Conservation (phyloP, 805 yeast species). For the Saccharomycopsis fodiens region DNA sequence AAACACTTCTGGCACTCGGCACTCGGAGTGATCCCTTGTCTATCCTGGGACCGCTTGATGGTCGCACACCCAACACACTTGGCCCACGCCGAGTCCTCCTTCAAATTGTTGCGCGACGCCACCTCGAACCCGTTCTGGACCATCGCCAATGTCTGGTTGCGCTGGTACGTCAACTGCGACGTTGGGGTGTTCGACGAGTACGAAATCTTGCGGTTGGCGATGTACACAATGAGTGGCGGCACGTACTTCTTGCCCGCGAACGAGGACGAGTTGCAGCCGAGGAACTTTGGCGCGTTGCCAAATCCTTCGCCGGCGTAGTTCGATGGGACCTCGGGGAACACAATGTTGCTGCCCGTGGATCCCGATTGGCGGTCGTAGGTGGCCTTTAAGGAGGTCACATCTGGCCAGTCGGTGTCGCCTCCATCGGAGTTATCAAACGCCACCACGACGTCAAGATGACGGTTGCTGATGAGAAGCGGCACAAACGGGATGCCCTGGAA, state of each 20-base stretch:
- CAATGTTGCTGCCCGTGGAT: slow-evolving; percentile 40
- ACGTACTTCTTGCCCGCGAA: slow-evolving; percentile 22
- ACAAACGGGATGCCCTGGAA: slow-evolving; percentile 51
- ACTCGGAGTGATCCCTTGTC: slow-evolving; percentile 48
- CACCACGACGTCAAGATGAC: slow-evolving; percentile 55
- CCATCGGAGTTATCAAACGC: slow-evolving; percentile 63
- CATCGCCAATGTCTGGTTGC: slow-evolving; percentile 49
- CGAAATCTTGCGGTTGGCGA: slow-evolving; percentile 65
- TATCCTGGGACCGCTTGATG: slow-evolving; percentile 69
- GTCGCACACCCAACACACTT: slow-evolving; percentile 80
- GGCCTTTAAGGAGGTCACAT: slow-evolving; percentile 50
- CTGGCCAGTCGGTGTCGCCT: slow-evolving; percentile 69
- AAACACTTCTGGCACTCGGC: slow-evolving; percentile 71
- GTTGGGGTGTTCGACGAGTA: slow-evolving; percentile 69
- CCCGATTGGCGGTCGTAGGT: slow-evolving; percentile 55
- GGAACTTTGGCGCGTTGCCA: slow-evolving; percentile 66
- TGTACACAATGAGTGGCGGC: slow-evolving; percentile 74
- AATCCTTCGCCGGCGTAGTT: slow-evolving; percentile 45
- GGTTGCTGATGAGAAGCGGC: slow-evolving; percentile 52
- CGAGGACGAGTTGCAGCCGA: slow-evolving; percentile 61
- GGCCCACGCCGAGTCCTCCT: slow-evolving; percentile 61
- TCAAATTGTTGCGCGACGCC: slow-evolving; percentile 56
- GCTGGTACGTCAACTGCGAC: slow-evolving; percentile 52
- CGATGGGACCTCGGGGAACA: slow-evolving; percentile 80
- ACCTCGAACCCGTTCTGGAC: slow-evolving; percentile 70